A percentile compares a stretch with the other conserved stretches of the same genome.
phyloP scores from a whole-genome alignment of 768 basidiomycete species.

The Calocybe indica region DNA sequence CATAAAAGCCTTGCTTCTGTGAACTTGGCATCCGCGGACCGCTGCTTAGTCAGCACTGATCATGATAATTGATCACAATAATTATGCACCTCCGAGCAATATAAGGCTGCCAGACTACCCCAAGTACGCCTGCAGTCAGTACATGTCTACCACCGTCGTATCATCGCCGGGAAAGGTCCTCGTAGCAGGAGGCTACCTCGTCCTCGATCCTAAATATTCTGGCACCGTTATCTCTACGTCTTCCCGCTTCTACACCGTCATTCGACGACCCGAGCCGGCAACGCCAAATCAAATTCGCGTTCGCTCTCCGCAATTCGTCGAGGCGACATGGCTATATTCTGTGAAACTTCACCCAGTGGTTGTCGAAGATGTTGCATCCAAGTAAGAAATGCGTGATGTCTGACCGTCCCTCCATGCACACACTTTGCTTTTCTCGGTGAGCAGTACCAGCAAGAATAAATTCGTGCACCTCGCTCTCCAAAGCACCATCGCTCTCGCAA shows the following conservation, averaged over 20 bases:
- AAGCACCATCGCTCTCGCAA: constrained; percentile 62
- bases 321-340: constrained; percentile 71
- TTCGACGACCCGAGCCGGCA: constrained; percentile 30
- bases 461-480: constrained; percentile 90
- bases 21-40: neutral
- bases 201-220: constrained; percentile 81
- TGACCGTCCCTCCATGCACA: constrained; percentile 7
- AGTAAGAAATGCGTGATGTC: constrained; percentile 25
- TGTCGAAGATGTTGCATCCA: constrained; percentile 28
- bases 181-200: constrained; percentile 93
- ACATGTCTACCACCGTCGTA: constrained; percentile 53
- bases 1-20: neutral
- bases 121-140: constrained; percentile 2
- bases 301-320: constrained; percentile 86
- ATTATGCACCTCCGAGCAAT: neutral
- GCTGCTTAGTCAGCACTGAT: neutral
- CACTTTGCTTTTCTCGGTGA: constrained; percentile 7
- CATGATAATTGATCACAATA: neutral
- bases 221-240: constrained; percentile 91
- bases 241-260: constrained; percentile 86
- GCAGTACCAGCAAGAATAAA: constrained; percentile 66
- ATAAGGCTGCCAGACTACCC: neutral
- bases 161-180: constrained; percentile 96
- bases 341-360: constrained; percentile 30
- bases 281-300: constrained; percentile 48